A percentile compares a stretch with the other conserved stretches of the same genome.
Evolutionary conservation across 495 filamentous ascomycete species (phyloP).

Genomic region (Aspergillus olivimuriae): DNA sequence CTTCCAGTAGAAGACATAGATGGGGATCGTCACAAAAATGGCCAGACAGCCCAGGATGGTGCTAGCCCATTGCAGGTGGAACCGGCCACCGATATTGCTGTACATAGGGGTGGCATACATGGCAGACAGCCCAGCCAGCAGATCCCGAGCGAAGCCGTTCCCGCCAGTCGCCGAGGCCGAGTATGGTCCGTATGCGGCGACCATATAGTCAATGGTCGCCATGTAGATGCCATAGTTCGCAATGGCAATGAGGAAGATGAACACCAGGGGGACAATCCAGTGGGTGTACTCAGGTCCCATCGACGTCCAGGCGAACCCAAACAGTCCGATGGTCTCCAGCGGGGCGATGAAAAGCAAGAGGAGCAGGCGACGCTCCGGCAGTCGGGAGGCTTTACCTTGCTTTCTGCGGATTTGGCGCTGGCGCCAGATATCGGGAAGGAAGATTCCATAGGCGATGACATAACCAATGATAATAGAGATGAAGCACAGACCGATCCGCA

Average conservation of each 20-base stretch:
- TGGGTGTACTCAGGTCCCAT: slow-evolving; percentile 53
- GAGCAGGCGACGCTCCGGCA: slow-evolving; percentile 52
- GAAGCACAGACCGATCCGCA: slow-evolving; percentile 55
- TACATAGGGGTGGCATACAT: slow-evolving; percentile 43
- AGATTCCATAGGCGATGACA: slow-evolving; percentile 54
- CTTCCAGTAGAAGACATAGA: slow-evolving; percentile 46
- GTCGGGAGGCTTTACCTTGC: slow-evolving; percentile 43
- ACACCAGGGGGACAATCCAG: slow-evolving; percentile 57
- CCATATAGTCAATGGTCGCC: slow-evolving; percentile 83
- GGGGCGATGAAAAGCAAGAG: slow-evolving; percentile 57
- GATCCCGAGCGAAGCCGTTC: slow-evolving; percentile 49
- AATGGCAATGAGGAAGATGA: slow-evolving; percentile 56
- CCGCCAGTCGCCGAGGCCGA: slow-evolving; percentile 73
- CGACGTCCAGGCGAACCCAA: slow-evolving; percentile 63
- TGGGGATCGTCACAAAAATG: slow-evolving; percentile 37
- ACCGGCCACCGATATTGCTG: slow-evolving; percentile 23
- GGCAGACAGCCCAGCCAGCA: slow-evolving; percentile 40
- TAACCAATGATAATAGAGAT: slow-evolving; percentile 61
- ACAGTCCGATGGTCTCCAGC: slow-evolving; percentile 59
- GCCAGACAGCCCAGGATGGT: slow-evolving; percentile 36
- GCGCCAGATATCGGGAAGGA: slow-evolving; percentile 55
- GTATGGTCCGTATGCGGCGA: slow-evolving; percentile 72
- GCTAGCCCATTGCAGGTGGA: slow-evolving; percentile 33
- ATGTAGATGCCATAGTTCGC: slow-evolving; percentile 71
- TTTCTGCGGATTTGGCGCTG: slow-evolving; percentile 40